Base-by-base conservation (phyloP, 1,284 basidiomycete species). In the Stereum hirsutum region DNA sequence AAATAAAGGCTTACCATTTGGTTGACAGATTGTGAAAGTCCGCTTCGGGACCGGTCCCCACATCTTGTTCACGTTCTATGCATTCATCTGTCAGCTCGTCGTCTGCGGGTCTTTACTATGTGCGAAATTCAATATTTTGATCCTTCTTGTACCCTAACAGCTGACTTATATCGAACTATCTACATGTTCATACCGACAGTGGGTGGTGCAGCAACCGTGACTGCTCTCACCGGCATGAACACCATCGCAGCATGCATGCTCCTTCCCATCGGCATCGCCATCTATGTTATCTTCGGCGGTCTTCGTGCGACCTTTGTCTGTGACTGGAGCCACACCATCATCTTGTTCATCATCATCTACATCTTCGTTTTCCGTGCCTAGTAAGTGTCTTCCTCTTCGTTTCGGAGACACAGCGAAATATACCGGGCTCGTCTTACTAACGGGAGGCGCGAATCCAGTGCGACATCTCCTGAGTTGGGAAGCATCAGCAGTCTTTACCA, bases 201-300 rank as follows among this genome's bases (percentile, higher is more conserved):
- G 42, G 88, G 88, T 14, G 88, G 87, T 0, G 78, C 78, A 0
- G 87, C 86, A 0, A 89, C 87, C 0, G 85, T 91, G 17, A 80
- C 77, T 6, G 77, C 77, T 42, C 63, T 95, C 35, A 92, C 90
- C 0, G 87, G 86, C 0, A 89, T 90, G 81, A 76, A 70, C 55
- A 85, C 81, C n/a, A 70, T 85, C 45, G 88, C 87, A 3, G 83
- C 85, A 1, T 85, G 81, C 56, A 89, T 90, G 67, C 67, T 91
- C 20, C 78, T 87, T 11, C 82, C 81, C 1, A 56, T 70, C 12
- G 65, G 68, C 5, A 66, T 73, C 43, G 64, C 64, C 5, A 56
- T 65, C 27, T 69, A 69, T 42, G 69, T 70, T 32, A 61, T 71
- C 25, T 61, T 72, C 50, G 74, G 73, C 5, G 74, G 74, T 12